phyloP scores from a whole-genome alignment of 331 rosid species.

The Prunus yedoensis region DNA sequence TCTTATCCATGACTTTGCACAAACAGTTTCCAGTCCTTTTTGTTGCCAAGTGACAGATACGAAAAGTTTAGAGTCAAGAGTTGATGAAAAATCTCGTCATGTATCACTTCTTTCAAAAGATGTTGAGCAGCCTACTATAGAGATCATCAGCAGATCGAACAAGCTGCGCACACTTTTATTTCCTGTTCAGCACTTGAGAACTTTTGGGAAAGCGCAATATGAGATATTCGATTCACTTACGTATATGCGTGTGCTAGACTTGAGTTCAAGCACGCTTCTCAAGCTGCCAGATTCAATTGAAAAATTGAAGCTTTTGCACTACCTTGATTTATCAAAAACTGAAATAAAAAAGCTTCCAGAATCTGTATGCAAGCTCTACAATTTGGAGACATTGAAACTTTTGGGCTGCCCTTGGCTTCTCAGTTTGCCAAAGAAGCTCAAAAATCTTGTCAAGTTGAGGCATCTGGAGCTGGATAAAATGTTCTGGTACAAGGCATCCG shows the following conservation, averaged over 20 bases:
- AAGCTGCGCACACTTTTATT: slow-evolving; percentile 19
- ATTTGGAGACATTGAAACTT: slow-evolving; percentile 20
- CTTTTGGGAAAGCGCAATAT: neutral
- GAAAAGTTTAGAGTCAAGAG: neutral
- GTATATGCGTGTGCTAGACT: slow-evolving; percentile 12
- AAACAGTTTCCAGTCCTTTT: neutral
- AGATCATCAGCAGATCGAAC: neutral
- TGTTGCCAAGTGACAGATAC: slow-evolving; percentile 6
- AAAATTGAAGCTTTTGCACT: slow-evolving; percentile 1
- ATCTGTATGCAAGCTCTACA: slow-evolving; percentile 8
- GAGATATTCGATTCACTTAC: neutral
- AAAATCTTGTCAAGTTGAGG: neutral
- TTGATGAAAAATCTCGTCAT: neutral
- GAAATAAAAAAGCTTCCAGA: slow-evolving; percentile 4
- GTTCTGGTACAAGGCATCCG: slow-evolving; percentile 14
- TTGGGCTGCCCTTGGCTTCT: slow-evolving; percentile 11
- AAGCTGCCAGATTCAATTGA: slow-evolving; percentile 13
- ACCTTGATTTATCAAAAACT: slow-evolving; percentile 14
- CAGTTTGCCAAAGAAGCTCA: slow-evolving; percentile 13
- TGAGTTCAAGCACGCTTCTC: slow-evolving; percentile 12
- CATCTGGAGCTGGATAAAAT: slow-evolving; percentile 25
- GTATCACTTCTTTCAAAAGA: slow-evolving; percentile 11
- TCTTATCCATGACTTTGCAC: slow-evolving; percentile 22
- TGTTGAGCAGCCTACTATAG: neutral
- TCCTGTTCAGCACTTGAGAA: neutral